Conservation (phyloP, 805 yeast genomes). For the Wickerhamiella shivajii region DNA sequence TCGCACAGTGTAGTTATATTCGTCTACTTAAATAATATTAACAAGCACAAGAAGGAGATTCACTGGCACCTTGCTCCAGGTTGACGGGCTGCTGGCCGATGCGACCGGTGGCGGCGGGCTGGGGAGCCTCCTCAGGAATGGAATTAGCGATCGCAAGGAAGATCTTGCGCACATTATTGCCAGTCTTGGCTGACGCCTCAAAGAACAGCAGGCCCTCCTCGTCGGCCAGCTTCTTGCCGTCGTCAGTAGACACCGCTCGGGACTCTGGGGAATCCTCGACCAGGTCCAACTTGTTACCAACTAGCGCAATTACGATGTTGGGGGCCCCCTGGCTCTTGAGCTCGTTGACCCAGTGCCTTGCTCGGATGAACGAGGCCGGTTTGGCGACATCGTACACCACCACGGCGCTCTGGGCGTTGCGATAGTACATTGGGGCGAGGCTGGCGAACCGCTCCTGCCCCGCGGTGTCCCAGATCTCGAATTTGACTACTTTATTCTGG, state of each 20-base stretch:
- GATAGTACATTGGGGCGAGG: slow-evolving; percentile 91
- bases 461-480: slow-evolving; percentile 62
- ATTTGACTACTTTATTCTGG: slow-evolving; percentile 70
- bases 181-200: slow-evolving; percentile 90
- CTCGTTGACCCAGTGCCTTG: slow-evolving; percentile 96
- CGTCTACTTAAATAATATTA: slow-evolving; percentile 2
- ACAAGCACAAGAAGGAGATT: slow-evolving; percentile 6
- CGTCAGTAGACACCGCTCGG: slow-evolving; percentile 71
- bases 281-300: slow-evolving; percentile 83
- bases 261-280: slow-evolving; percentile 19
- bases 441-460: slow-evolving; percentile 97
- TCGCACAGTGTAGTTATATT: no score
- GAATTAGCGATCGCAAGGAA: slow-evolving; percentile 79
- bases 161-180: slow-evolving; percentile 78
- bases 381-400: slow-evolving; percentile 93
- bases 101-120: slow-evolving; percentile 18
- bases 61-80: slow-evolving; percentile 1
- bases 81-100: slow-evolving; percentile 13
- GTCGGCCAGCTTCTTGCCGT: slow-evolving; percentile 75
- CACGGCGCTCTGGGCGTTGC: slow-evolving; percentile 93
- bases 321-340: slow-evolving; percentile 90
- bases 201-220: slow-evolving; percentile 84
- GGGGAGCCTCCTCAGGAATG: slow-evolving; percentile 43
- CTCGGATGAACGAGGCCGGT: slow-evolving; percentile 87
- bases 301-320: slow-evolving; percentile 81